Percentiles rank a stretch among this genome's conserved stretches.
These are phyloP conservation scores for Flaveria linearis DNA, from an alignment of 129 eudicot species.

Conservation along the genomic window DNA sequence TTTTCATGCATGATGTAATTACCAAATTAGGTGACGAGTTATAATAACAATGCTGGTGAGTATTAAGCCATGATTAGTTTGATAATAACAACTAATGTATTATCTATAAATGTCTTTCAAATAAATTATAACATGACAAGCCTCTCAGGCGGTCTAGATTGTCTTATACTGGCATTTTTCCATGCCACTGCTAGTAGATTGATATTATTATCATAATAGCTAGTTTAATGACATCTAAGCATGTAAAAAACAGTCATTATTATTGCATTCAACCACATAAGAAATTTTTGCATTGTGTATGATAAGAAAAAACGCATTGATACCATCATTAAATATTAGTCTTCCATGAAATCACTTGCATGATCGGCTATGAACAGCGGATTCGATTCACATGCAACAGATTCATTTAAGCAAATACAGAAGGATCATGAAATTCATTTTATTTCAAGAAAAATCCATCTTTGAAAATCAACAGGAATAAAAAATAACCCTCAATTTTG, in stretches of 20 bases:
- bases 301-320: slow-evolving; percentile 3
- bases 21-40: background rate
- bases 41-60: background rate
- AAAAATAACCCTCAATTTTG: background rate
- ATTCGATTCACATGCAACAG: background rate
- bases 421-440: slow-evolving; percentile 5
- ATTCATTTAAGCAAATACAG: background rate
- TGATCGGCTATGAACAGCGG: background rate
- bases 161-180: background rate
- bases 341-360: slow-evolving; percentile 11
- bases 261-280: background rate
- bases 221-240: slow-evolving; percentile 5
- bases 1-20: background rate
- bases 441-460: slow-evolving; percentile 7
- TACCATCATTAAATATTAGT: background rate
- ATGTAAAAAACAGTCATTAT: slow-evolving; percentile 1
- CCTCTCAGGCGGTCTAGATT: slow-evolving; percentile 10
- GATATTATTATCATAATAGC: slow-evolving; percentile 12
- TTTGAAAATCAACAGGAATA: background rate
- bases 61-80: slow-evolving; percentile 5
- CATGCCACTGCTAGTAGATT: slow-evolving; percentile 15
- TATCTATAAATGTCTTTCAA: slow-evolving; percentile 2
- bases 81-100: background rate
- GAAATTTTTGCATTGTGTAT: slow-evolving; percentile 5
- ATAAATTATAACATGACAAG: slow-evolving; percentile 13